Evolutionary conservation across 495 filamentous ascomycete genomes (phyloP), one percentile per base, ranked within the genome.

Genomic region (Penicillium desertorum): DNA sequence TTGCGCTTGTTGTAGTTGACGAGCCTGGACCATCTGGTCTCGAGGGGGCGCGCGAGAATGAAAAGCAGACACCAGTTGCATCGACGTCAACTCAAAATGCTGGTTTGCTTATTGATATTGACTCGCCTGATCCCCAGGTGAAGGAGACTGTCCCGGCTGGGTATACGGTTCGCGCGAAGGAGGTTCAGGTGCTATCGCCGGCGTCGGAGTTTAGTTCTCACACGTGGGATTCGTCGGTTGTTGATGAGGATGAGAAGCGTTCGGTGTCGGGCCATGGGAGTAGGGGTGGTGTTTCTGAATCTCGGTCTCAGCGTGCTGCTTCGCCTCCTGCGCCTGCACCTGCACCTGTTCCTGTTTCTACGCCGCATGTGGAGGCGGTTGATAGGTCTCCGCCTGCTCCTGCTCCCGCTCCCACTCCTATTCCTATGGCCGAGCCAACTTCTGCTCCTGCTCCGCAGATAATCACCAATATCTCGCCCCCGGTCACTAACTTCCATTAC

Each of bases 31-130:
- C 11, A 29, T 29, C 23, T 32, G 37, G 39, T 3, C 16, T 44
- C n/a, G 37, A 32, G 22, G 39, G 17, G 11, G 7, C 5, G 3
- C 23, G 17, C 5, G 23, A 17, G 5, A 22, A 37, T 17, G 14
- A 6, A 11, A 42, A 17, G 4, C 29, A 9, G 4, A 12, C 23
- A 4, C 23, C n/a, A 4, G 51, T 17, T 19, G 10, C 51, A 3
- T 46, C 32, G 9, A 51, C 22, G 9, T 25, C 43, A n/a, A 54
- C 48, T 0, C 48, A 59, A 2, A 30, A 46, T 22, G 45, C 49
- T 2, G 64, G 60, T 1, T 25, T 74, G 8, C 62, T 76, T 8
- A 69, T 76, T 48, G 67, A 76, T 62, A 50, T 76, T 19, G 71
- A 72, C 45, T 63, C 64, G 17, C 61, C 71, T 1, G 48, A 41